Base-by-base conservation (phyloP, 1,284 basidiomycete species). In the Malassezia restricta region DNA sequence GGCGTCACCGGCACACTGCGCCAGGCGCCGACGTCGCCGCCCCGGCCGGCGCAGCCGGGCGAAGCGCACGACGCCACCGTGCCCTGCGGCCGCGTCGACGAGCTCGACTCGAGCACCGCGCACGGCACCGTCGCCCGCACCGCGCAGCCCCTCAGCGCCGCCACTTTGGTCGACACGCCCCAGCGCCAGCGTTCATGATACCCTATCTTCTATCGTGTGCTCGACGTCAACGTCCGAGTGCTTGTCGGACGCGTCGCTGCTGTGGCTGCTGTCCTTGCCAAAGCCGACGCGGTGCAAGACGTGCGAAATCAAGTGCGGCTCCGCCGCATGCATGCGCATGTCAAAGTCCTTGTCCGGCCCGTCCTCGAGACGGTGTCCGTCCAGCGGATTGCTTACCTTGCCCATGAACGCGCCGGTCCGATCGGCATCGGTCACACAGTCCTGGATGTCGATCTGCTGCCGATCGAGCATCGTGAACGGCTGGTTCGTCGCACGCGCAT, bases 391-490 rank as follows among this genome's bases (percentile, higher is more conserved):
- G 9, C 64, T 62, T 8, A 51, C 47, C 2, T 61, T 64, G 29
- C 64, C 56, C 2, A 48, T 45, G 41, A 66, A 60, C 14, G 43
- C 49, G 17, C 54, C 60, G 9, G 67, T 65, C 14, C 65, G 54
- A 46, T 70, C 67, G 33, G 66, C 58, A 11, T 65, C 64, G 29
- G 66, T 47, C 3, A 57, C 68, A 44, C 48, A 71, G 38, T 61
- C 50, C 38, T 33, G 11, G 1, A 60, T 51, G 24, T 70, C 54
- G 38, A 57, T 65, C 29, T 61, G 54, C 17, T 57, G 50, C 43
- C 55, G 57, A 32, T 65, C 50, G 33, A 68, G 61, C 32, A 60
- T 62, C 29, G 39, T 59, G 38, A 57, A 71, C 29, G 58, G 51
- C 9, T 31, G 31, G 8, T 58, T 61, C 15, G 54, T 65, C 40